phyloP scores from a whole-genome alignment of 768 basidiomycete genomes.

The Boletus sensibilis region DNA sequence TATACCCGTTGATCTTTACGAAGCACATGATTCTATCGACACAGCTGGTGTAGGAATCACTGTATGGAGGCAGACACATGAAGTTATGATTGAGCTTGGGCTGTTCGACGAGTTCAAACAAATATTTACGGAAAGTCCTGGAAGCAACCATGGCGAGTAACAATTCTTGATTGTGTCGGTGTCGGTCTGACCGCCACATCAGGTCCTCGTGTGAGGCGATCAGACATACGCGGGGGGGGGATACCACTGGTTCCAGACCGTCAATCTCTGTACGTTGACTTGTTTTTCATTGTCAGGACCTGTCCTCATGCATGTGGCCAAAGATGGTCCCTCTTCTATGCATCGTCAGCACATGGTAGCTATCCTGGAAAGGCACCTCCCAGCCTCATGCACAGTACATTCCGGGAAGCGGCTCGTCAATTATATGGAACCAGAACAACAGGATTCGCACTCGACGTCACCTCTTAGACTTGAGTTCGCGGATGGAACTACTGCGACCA shows the following conservation, averaged over 20 bases:
- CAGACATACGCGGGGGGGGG: slow-evolving; percentile 35
- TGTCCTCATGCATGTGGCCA: not conserved
- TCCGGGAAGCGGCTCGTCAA: slow-evolving; percentile 18
- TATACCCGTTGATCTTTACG: slow-evolving; percentile 45
- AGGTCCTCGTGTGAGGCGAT: slow-evolving; percentile 7
- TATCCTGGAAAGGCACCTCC: slow-evolving; percentile 19
- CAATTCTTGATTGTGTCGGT: not conserved
- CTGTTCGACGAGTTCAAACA: slow-evolving; percentile 35
- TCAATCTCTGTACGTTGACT: slow-evolving; percentile 19
- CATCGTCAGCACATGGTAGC: slow-evolving; percentile 26
- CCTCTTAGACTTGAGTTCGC: slow-evolving; percentile 12
- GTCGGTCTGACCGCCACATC: slow-evolving; percentile 25
- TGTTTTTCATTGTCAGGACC: not conserved
- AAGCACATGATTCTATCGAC: slow-evolving; percentile 41
- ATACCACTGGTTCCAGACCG: slow-evolving; percentile 27
- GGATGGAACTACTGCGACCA: slow-evolving; percentile 21
- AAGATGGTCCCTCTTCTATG: slow-evolving; percentile 12
- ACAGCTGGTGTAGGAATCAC: slow-evolving; percentile 43
- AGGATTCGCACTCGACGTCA: slow-evolving; percentile 28
- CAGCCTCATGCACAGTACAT: slow-evolving; percentile 19
- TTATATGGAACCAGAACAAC: slow-evolving; percentile 10
- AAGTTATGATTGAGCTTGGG: slow-evolving; percentile 43
- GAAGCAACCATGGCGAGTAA: slow-evolving; percentile 13
- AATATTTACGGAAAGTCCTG: slow-evolving; percentile 13
- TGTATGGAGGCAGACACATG: slow-evolving; percentile 48